Evolutionary conservation across 371 early-diverging fungal species (phyloP).

Genomic region (Mucor mucedo): DNA sequence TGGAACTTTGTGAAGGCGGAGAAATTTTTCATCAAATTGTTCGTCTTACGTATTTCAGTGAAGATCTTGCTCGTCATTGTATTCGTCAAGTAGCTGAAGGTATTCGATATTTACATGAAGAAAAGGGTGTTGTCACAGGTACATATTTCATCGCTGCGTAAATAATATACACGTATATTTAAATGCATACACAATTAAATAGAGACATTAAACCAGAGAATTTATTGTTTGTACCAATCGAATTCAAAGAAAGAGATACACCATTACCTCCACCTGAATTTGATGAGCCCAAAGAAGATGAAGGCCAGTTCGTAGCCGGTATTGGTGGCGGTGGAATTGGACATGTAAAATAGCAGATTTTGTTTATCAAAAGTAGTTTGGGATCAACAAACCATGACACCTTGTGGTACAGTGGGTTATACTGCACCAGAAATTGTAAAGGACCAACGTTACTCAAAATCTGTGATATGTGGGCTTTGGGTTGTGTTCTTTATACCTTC

Average conservation of each 20-base stretch:
- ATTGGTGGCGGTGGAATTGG: slow-evolving; percentile 78
- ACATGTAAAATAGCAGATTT: slow-evolving; percentile 85
- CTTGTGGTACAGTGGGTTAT: slow-evolving; percentile 92
- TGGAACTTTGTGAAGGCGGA: slow-evolving; percentile 60
- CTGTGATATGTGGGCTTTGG: slow-evolving; percentile 96
- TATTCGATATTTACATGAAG: slow-evolving; percentile 82
- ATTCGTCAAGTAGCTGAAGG: slow-evolving; percentile 87
- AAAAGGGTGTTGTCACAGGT: slow-evolving; percentile 74
- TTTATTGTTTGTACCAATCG: slow-evolving; percentile 78
- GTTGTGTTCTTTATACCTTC: slow-evolving; percentile 90
- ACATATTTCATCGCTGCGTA: slow-evolving; percentile 6
- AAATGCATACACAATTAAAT: slow-evolving; percentile 22
- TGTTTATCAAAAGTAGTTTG: slow-evolving; percentile 79
- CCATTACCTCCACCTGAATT: slow-evolving; percentile 44
- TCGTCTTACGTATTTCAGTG: slow-evolving; percentile 61
- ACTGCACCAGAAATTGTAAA: slow-evolving; percentile 93
- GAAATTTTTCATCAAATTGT: slow-evolving; percentile 72
- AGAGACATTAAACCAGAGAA: slow-evolving; percentile 98
- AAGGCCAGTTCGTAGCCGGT: slow-evolving; percentile 61
- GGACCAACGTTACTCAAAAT: slow-evolving; percentile 81
- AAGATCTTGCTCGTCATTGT: slow-evolving; percentile 73
- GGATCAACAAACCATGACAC: slow-evolving; percentile 87
- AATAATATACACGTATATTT: neutral
- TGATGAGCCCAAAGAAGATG: slow-evolving; percentile 63
- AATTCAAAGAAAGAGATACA: slow-evolving; percentile 53